phyloP scores from a whole-genome alignment of 108 stramenopile species.

The Halocafeteria seosinensis region DNA sequence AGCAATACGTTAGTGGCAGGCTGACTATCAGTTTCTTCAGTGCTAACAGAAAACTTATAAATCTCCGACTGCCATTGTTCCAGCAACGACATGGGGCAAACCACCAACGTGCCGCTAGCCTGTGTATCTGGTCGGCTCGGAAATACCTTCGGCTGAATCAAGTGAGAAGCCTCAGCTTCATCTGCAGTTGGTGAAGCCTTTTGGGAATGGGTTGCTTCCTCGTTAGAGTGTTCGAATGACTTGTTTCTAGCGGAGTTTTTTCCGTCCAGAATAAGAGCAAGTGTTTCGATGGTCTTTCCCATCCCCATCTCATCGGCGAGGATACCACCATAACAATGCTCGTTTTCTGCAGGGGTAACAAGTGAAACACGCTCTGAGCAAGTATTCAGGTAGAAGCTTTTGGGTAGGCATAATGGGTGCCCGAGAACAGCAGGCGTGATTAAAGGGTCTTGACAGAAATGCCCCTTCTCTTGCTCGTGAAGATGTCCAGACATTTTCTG shows the following conservation, averaged over 20 bases:
- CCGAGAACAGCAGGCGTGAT: too few relatives aligned
- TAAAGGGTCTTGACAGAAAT: too few relatives aligned
- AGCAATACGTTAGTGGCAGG: conserved; percentile 16
- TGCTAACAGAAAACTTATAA: too few relatives aligned
- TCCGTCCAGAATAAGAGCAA: conserved; percentile 15
- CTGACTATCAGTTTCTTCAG: too few relatives aligned
- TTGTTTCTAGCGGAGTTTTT: background rate
- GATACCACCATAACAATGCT: conserved; percentile 1
- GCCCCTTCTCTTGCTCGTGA: too few relatives aligned
- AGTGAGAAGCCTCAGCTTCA: background rate
- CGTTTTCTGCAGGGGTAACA: background rate
- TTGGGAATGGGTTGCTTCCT: background rate
- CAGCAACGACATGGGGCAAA: background rate
- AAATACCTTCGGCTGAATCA: background rate
- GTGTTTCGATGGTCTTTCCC: conserved; percentile 41
- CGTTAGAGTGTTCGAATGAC: background rate
- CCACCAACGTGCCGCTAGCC: background rate
- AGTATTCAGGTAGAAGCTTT: too few relatives aligned
- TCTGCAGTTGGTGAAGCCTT: background rate
- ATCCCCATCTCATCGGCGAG: conserved; percentile 49
- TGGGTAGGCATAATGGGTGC: too few relatives aligned
- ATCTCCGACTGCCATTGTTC: too few relatives aligned
- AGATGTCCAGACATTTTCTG: too few relatives aligned
- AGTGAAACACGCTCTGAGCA: too few relatives aligned
- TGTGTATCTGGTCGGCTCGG: background rate